Conservation (phyloP, 1,139 yeast genomes). For the Nakaseomyces sp. region DNA sequence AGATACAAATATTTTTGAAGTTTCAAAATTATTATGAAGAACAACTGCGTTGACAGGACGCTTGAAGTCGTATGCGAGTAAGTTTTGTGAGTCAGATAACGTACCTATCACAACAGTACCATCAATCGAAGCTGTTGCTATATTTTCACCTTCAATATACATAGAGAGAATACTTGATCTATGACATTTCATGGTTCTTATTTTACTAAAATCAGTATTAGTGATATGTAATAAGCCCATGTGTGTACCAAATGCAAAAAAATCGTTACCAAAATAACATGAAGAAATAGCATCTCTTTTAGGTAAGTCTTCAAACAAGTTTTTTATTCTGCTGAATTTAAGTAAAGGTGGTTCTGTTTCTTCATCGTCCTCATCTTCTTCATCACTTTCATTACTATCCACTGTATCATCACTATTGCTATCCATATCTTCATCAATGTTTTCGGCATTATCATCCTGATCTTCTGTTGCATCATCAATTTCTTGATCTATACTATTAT, state of each 20-base stretch:
- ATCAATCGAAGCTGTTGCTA: slow-evolving; percentile 87
- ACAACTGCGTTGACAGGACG: slow-evolving; percentile 86
- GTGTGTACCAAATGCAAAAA: slow-evolving; percentile 80
- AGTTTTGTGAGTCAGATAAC: slow-evolving; percentile 50
- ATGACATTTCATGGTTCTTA: slow-evolving; percentile 76
- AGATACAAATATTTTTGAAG: slow-evolving; percentile 57
- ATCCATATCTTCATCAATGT: slow-evolving; percentile 20
- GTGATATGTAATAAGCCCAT: slow-evolving; percentile 73
- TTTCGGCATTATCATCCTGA: slow-evolving; percentile 1
- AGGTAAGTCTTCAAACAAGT: slow-evolving; percentile 39
- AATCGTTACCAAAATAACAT: slow-evolving; percentile 47
- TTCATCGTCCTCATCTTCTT: slow-evolving; percentile 38
- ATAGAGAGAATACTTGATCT: slow-evolving; percentile 71
- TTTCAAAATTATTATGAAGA: slow-evolving; percentile 58
- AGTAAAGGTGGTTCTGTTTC: slow-evolving; percentile 66
- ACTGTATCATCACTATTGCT: slow-evolving; percentile 29
- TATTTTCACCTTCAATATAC: slow-evolving; percentile 60
- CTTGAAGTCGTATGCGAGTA: slow-evolving; percentile 70
- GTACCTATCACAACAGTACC: slow-evolving; percentile 85
- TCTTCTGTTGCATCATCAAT: background rate
- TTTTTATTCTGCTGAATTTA: slow-evolving; percentile 59
- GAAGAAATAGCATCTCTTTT: slow-evolving; percentile 70
- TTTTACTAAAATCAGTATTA: slow-evolving; percentile 44
- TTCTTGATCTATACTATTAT: background rate
- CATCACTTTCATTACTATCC: slow-evolving; percentile 30